Conservation (phyloP, 108 stramenopile species). For the Aurantiochytrium sp. region DNA sequence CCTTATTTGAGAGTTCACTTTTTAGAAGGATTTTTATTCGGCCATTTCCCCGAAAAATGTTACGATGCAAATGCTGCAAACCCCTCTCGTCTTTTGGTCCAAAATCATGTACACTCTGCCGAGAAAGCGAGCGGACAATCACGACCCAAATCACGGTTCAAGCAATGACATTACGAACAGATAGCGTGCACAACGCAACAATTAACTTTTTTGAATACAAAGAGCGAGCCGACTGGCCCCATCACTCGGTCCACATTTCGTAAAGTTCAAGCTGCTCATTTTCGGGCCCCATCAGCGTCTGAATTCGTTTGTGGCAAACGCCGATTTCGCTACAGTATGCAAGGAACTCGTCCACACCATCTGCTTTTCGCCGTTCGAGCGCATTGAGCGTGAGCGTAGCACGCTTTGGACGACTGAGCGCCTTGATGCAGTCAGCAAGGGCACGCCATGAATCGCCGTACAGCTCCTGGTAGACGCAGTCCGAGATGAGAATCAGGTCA, state of each 20-base stretch:
- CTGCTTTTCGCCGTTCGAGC: not conserved
- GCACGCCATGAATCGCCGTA: constrained; percentile 14
- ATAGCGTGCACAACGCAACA: too few relatives aligned
- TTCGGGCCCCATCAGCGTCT: not conserved
- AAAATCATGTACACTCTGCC: too few relatives aligned
- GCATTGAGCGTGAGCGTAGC: not conserved
- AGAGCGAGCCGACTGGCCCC: not conserved
- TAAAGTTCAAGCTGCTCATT: constrained; percentile 6
- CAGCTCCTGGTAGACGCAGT: constrained; percentile 11
- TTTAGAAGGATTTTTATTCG: too few relatives aligned
- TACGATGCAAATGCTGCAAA: too few relatives aligned
- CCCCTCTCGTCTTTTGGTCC: too few relatives aligned
- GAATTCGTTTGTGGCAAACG: not conserved
- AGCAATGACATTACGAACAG: too few relatives aligned
- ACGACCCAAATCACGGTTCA: too few relatives aligned
- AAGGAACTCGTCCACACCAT: constrained; percentile 1
- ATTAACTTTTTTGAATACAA: not conserved
- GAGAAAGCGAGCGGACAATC: too few relatives aligned
- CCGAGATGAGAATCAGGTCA: not conserved
- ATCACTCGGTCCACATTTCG: not conserved
- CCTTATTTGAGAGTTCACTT: too few relatives aligned
- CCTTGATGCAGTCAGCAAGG: not conserved
- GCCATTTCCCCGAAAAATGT: too few relatives aligned
- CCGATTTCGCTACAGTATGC: not conserved
- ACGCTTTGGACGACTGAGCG: not conserved